Conservation (phyloP, 2,329 filamentous ascomycete genomes). For the Phaeoacremonium minimum region DNA sequence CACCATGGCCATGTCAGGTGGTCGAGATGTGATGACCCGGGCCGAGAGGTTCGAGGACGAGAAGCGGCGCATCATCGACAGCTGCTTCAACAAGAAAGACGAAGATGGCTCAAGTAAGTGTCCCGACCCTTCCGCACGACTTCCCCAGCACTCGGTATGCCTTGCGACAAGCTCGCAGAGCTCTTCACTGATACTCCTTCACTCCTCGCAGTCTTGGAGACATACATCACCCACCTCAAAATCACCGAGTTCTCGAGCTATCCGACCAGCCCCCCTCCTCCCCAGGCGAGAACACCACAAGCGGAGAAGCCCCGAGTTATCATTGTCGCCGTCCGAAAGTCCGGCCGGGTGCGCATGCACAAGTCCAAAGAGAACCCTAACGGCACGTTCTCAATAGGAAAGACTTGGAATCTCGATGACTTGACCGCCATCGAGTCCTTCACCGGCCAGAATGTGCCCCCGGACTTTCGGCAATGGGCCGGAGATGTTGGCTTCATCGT, state of each 20-base stretch:
- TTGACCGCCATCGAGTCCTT: slow-evolving; percentile 80
- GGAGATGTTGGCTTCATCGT: slow-evolving; percentile 81
- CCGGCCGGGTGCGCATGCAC: slow-evolving; percentile 89
- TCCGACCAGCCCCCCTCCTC: slow-evolving; percentile 80
- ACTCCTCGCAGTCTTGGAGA: slow-evolving; percentile 64
- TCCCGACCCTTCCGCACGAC: too few relatives aligned
- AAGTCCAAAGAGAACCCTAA: slow-evolving; percentile 95
- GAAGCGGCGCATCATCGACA: slow-evolving; percentile 89
- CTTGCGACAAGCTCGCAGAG: too few relatives aligned
- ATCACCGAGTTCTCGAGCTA: slow-evolving; percentile 83
- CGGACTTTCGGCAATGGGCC: slow-evolving; percentile 70
- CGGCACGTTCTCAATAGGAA: slow-evolving; percentile 93
- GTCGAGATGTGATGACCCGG: slow-evolving; percentile 30
- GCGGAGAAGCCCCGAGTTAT: slow-evolving; percentile 88
- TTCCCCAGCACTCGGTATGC: too few relatives aligned
- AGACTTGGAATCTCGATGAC: slow-evolving; percentile 97
- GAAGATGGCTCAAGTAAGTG: slow-evolving; percentile 75
- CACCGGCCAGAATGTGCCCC: slow-evolving; percentile 52
- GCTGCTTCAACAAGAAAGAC: slow-evolving; percentile 89
- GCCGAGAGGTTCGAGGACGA: slow-evolving; percentile 96
- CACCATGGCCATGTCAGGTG: slow-evolving; percentile 23
- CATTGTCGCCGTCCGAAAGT: slow-evolving; percentile 88
- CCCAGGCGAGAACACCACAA: slow-evolving; percentile 62
- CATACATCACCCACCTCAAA: slow-evolving; percentile 95
- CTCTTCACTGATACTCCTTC: slow-evolving; percentile 1